Base-by-base conservation (phyloP, 164 flowering plant species). In the Liquidambar formosana region DNA sequence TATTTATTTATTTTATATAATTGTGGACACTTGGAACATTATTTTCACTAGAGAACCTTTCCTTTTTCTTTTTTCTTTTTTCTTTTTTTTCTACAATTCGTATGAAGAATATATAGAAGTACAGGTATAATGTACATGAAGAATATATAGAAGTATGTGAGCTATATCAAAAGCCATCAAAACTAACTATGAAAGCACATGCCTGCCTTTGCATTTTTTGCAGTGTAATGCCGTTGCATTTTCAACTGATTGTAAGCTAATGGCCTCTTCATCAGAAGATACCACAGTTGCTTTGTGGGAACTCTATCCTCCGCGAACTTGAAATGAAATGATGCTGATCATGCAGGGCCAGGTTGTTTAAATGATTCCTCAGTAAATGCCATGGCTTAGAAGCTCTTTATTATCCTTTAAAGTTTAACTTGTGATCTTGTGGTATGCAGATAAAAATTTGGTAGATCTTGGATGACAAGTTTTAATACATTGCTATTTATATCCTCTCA, bases 231-330 rank as follows among this genome's bases (percentile, higher is more conserved):
- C 97, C 19, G 94, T 92, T 25, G 63, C 96, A 18, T 95, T 81
- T 71, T 87, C 99, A 26, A 44, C 71, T 6, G 88, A 88, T 65
- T 80, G 88, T 48, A 88, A 80, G 78, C 71, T 84, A 18, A 75
- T 95, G 89, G 99, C 97, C 15, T 91, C 97, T 16, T 80, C 93
- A 52, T 91, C 97, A 46, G 93, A 92, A 79, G 99, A 95, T 61
- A 63, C 87, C 2, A 86, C 92, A 0, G 81, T 92, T 45, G 99
- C 97, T 19, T 70, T 95, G 33, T 95, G 97, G 97, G 89, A 91
- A 62, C 82, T 95, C 51, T 92, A 95, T 79, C 92, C 99, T 57
- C 96, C 97, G n/a, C 75, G 22, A 77, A 65, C n/a, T 54, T 71
- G 68, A 74, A 59, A 13, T 18, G 25, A 45, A 25, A 33, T 33